Base-by-base conservation (phyloP, 495 filamentous ascomycete genomes). In the Penicillium psychrofluorescens region DNA sequence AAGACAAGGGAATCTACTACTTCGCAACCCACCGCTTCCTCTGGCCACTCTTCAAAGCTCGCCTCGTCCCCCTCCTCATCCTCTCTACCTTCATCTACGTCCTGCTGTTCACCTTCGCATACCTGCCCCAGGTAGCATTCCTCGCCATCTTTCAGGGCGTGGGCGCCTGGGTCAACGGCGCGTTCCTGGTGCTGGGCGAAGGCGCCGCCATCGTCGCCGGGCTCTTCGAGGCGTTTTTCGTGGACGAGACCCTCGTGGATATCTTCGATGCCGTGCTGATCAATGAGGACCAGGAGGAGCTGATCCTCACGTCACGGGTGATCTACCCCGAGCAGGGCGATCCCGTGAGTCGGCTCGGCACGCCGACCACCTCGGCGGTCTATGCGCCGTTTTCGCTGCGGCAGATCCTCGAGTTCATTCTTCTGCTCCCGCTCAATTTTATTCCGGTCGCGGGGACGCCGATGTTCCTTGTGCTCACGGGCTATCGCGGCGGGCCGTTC, bases 401-500 rank as follows among this genome's bases (percentile, higher is more conserved):
- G n/a, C 85, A 90, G 54, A 89, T 89, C 42, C 49, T 82, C 42
- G 85, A 91, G 61, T 82, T 90, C 44, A 59, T 88, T n/a, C 58
- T 86, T 34, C 72, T 83, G 22, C 67, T 85, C 10, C 81, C 81
- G 16, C 66, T 85, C 29, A 84, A 81, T 51, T 76, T 85, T 36
- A 74, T 85, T 7, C 81, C 81, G 1, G 71, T 79, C 27, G 77
- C 71, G 8, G 81, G 81, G 6, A 72, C 75, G 1, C 81, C 80
- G 0, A 68, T 84, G 53, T 85, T 84, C 50, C 59, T 85, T 12
- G 43, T 83, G 4, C 51, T 82, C 29, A 83, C 79, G 7, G 81
- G 81, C 0, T 80, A 79, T 49, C 72, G 81, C 12, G 81, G 70
- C 15, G 81, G 81, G 5, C 81, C 81, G 4, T 71, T 85, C 32